These are phyloP conservation scores for Barbatosphaeria neglecta DNA, from an alignment of 495 filamentous ascomycete genomes.

Conservation along the genomic window DNA sequence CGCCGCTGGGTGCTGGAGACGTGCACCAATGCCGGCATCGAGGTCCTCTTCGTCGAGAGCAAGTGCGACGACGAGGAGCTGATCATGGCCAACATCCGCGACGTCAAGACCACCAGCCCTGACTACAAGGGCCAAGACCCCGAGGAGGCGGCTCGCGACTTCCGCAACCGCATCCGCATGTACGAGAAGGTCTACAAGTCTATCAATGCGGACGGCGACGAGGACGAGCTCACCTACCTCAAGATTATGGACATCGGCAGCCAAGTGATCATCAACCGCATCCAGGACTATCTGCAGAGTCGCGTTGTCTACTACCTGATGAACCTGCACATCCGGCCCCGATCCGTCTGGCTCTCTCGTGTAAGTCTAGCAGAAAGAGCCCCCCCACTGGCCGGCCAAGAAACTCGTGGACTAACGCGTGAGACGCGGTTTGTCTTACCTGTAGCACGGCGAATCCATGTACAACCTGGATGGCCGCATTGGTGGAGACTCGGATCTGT, in stretches of 20 bases:
- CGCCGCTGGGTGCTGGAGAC: slow-evolving; percentile 81
- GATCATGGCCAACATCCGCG: slow-evolving; percentile 93
- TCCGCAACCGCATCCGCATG: slow-evolving; percentile 85
- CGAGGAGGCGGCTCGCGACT: slow-evolving; percentile 77
- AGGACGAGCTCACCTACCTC: slow-evolving; percentile 78
- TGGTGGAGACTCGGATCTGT: slow-evolving; percentile 82
- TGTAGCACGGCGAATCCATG: slow-evolving; percentile 86
- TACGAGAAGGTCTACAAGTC: slow-evolving; percentile 95
- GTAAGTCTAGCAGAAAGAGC: slow-evolving; percentile 44
- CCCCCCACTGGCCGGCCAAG: not conserved
- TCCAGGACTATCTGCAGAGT: slow-evolving; percentile 91
- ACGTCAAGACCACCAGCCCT: slow-evolving; percentile 92
- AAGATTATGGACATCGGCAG: slow-evolving; percentile 95
- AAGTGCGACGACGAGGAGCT: slow-evolving; percentile 90
- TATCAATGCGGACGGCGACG: slow-evolving; percentile 63
- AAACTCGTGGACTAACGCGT: slow-evolving; percentile 10
- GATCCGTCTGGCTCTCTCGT: slow-evolving; percentile 92
- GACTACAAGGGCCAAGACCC: slow-evolving; percentile 93
- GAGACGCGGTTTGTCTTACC: too few relatives aligned
- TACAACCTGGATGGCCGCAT: slow-evolving; percentile 83
- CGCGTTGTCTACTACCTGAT: slow-evolving; percentile 95
- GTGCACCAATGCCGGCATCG: slow-evolving; percentile 59
- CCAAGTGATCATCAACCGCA: slow-evolving; percentile 93
- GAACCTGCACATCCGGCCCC: slow-evolving; percentile 95
- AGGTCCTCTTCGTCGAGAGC: slow-evolving; percentile 89